phyloP scores from a whole-genome alignment of 1,284 basidiomycete species.

The Ustilago xerochloae region DNA sequence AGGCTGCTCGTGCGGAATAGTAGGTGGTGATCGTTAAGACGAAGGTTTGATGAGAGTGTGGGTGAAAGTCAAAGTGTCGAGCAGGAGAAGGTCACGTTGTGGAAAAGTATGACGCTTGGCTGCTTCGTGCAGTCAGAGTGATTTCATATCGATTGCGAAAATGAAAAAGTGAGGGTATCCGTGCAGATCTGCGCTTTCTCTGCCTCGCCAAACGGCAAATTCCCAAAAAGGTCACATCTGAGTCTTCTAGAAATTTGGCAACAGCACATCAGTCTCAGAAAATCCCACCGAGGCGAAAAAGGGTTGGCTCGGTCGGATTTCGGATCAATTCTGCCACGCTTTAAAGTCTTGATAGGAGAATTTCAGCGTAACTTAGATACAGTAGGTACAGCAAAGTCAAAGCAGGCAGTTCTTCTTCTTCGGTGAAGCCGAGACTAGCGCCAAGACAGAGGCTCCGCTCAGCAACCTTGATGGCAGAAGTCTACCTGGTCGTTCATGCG shows the following conservation, averaged over 20 bases:
- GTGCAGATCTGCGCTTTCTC: conserved; percentile 10
- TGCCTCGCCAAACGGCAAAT: not conserved
- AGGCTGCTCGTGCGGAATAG: not conserved
- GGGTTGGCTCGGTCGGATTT: conserved; percentile 19
- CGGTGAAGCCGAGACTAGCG: not conserved
- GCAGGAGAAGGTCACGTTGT: not conserved
- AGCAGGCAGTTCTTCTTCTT: not conserved
- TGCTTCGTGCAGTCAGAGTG: not conserved
- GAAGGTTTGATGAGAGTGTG: not conserved
- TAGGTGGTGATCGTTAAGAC: not conserved
- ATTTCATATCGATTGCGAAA: conserved; percentile 36
- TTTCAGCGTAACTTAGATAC: too few relatives aligned
- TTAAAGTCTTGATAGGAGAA: not conserved
- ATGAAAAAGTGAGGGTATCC: conserved; percentile 10
- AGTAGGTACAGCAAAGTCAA: too few relatives aligned
- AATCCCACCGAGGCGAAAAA: not conserved
- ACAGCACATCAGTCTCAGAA: not conserved
- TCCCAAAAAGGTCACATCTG: not conserved
- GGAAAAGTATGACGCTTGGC: not conserved
- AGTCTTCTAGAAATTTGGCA: not conserved
- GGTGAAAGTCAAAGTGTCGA: not conserved
- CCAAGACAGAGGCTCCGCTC: too few relatives aligned
- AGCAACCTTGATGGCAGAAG: too few relatives aligned
- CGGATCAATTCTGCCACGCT: conserved; percentile 21
- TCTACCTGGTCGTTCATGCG: not conserved